phyloP scores from a whole-genome alignment of 495 filamentous ascomycete genomes.

The Pyronema domesticum region DNA sequence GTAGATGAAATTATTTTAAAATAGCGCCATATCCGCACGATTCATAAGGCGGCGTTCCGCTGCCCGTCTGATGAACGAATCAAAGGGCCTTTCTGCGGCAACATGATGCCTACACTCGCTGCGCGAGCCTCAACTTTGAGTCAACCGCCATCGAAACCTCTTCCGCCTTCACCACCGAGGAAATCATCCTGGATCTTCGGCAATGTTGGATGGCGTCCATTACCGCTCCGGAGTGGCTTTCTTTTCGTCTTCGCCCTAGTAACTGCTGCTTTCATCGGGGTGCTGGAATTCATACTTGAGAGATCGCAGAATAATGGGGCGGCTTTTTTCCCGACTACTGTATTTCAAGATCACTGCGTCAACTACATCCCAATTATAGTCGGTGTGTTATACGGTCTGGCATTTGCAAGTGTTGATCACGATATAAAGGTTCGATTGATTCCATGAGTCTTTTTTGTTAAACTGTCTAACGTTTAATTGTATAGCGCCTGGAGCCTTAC shows the following conservation, averaged over 20 bases:
- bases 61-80: too few species aligned
- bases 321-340: neutral
- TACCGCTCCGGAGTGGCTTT: neutral
- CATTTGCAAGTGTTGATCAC: slow-evolving; percentile 5
- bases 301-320: neutral
- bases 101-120: too few species aligned
- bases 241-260: slow-evolving; percentile 3
- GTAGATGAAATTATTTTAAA: too few species aligned
- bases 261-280: neutral
- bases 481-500: slow-evolving; percentile 6
- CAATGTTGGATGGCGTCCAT: neutral
- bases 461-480: neutral
- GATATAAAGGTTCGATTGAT: neutral
- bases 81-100: too few species aligned
- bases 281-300: neutral
- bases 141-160: too few species aligned
- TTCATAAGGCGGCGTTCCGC: too few species aligned
- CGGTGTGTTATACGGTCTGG: slow-evolving; percentile 3
- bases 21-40: too few species aligned
- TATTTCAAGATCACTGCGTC: neutral
- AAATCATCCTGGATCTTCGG: too few species aligned
- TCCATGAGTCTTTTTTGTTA: neutral
- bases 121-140: too few species aligned
- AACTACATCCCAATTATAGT: slow-evolving; percentile 5
- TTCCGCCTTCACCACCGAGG: too few species aligned